A percentile compares a stretch with the other conserved stretches of the same genome.
Conservation (phyloP, 345 rosid genomes). For the Hypericum perforatum region DNA sequence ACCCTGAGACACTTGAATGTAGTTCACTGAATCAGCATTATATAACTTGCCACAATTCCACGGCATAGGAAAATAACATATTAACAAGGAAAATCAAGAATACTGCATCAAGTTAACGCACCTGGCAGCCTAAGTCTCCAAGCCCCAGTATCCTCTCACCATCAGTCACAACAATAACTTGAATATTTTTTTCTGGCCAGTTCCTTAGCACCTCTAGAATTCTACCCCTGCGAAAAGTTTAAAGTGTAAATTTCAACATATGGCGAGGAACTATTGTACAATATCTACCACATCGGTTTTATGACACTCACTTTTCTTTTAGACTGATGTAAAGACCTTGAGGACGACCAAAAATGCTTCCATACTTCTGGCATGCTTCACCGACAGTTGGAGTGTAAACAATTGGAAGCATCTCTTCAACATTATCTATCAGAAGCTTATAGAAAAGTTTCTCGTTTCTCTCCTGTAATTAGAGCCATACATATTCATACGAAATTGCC, state of each 20-base stretch:
- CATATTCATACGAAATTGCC: neutral
- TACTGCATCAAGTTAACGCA: constrained; percentile 9
- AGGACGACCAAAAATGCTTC: constrained; percentile 92
- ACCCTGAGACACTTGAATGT: constrained; percentile 35
- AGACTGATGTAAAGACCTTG: constrained; percentile 95
- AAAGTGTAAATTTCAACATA: constrained; percentile 2
- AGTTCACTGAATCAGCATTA: neutral
- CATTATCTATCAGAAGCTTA: constrained; percentile 81
- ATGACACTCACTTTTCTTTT: constrained; percentile 62
- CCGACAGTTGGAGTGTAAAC: constrained; percentile 98
- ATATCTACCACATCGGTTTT: neutral
- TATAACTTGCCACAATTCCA: neutral
- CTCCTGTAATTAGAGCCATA: constrained; percentile 41
- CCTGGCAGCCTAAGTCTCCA: constrained; percentile 99
- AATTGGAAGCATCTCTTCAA: constrained; percentile 91
- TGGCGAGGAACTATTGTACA: constrained; percentile 3
- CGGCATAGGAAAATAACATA: neutral
- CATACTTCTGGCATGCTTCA: constrained; percentile 97
- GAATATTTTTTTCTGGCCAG: constrained; percentile 92
- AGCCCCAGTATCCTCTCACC: constrained; percentile 95
- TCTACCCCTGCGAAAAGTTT: constrained; percentile 51
- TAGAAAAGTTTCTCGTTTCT: constrained; percentile 76
- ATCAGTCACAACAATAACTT: constrained; percentile 94
- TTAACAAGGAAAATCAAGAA: neutral
- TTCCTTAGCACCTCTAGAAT: constrained; percentile 81